Conservation (phyloP, 495 filamentous ascomycete genomes). For the Xylaria bambusicola region DNA sequence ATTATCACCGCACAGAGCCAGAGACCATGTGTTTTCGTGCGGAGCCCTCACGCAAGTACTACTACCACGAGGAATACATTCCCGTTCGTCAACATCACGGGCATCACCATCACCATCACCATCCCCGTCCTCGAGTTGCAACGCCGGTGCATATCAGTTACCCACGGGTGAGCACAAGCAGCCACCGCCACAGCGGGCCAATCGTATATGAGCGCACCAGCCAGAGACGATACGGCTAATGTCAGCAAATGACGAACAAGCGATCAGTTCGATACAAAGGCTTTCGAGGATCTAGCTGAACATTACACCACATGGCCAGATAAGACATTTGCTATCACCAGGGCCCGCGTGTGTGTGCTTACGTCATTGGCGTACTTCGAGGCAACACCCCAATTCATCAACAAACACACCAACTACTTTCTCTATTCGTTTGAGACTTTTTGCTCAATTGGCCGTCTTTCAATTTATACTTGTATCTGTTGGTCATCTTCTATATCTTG, state of each 20-base stretch:
- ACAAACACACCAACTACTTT: neutral
- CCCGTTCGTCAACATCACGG: constrained; percentile 34
- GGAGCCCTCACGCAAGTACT: constrained; percentile 43
- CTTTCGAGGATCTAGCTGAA: neutral
- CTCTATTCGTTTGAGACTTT: too few relatives aligned
- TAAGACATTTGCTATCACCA: too few relatives aligned
- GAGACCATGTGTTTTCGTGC: constrained; percentile 46
- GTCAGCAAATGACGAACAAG: neutral
- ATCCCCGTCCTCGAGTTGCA: constrained; percentile 29
- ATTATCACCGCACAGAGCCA: constrained; percentile 3
- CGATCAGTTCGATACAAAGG: neutral
- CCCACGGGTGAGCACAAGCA: constrained; percentile 36
- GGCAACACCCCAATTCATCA: neutral
- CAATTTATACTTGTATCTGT: too few relatives aligned
- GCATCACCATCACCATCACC: constrained; percentile 27
- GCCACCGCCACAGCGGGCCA: constrained; percentile 32
- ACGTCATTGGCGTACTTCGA: constrained; percentile 2
- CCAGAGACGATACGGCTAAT: constrained; percentile 29
- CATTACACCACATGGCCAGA: too few relatives aligned
- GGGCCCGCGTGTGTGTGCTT: too few relatives aligned
- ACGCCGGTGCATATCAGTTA: constrained; percentile 10
- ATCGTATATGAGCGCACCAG: constrained; percentile 39
- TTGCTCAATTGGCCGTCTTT: too few relatives aligned
- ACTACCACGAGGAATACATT: constrained; percentile 52
- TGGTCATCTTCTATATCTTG: too few relatives aligned